phyloP scores from a whole-genome alignment of 345 rosid genomes.

The Linum usitatissimum region DNA sequence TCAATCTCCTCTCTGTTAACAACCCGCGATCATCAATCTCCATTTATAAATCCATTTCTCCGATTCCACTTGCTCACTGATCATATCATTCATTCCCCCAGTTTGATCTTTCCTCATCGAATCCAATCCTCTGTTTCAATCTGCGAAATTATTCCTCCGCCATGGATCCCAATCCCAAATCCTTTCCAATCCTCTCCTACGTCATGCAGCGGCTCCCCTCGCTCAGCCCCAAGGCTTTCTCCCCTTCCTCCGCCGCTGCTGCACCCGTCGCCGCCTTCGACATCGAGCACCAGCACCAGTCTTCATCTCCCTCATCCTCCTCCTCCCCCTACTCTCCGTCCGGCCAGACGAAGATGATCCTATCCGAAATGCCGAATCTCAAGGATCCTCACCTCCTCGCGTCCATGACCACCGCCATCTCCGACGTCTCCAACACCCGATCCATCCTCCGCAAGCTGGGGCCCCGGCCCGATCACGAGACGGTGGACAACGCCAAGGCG shows the following conservation, averaged over 20 bases:
- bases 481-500: slow-evolving; percentile 60
- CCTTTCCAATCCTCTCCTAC: slow-evolving; percentile 77
- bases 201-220: slow-evolving; percentile 67
- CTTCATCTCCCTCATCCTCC: slow-evolving; percentile 23
- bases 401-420: slow-evolving; percentile 59
- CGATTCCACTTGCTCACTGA: neutral
- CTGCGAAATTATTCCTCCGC: neutral
- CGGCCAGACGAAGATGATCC: neutral
- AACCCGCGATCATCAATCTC: too few species aligned
- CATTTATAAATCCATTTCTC: neutral
- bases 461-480: slow-evolving; percentile 86
- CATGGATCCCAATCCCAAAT: slow-evolving; percentile 69
- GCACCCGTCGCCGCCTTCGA: neutral
- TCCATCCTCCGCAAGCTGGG: slow-evolving; percentile 72
- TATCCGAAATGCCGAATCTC: slow-evolving; percentile 49
- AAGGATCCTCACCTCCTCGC: slow-evolving; percentile 55
- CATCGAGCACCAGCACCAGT: slow-evolving; percentile 17
- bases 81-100: neutral
- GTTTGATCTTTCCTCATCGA: neutral
- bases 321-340: slow-evolving; percentile 25
- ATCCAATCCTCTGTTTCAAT: neutral
- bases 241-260: slow-evolving; percentile 20
- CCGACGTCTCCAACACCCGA: slow-evolving; percentile 75
- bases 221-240: slow-evolving; percentile 31
- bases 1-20: neutral